Base-by-base conservation (phyloP, 2,329 filamentous ascomycete species). In the Calonectria montana region DNA sequence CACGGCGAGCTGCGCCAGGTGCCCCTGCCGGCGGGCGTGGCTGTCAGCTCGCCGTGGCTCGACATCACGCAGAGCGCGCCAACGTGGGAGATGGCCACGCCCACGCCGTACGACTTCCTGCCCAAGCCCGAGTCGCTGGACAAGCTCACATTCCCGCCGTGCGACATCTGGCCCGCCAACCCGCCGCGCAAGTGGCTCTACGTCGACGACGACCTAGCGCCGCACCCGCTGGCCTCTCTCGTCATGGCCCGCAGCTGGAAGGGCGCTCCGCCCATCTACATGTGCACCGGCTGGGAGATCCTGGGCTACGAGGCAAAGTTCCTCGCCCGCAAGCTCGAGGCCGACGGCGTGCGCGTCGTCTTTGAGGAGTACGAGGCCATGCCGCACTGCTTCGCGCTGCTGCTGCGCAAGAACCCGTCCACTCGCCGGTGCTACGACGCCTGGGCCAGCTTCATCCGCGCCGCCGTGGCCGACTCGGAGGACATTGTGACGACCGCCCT, bases 341-440 rank as follows among this genome's bases (percentile, higher is more conserved):
- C 77, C 9, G 89, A 93, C 55, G 91, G 89, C 6, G 92, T 92
- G 0, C 79, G 78, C 0, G 89, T 96, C 0, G 86, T 90, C 4
- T 93, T 91, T 77, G 90, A 94, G 80, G 90, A 94, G 82, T 97
- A 91, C 80, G 92, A 95, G 81, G 92, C 91, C 3, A 96, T 96
- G 94, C 93, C 94, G 66, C 94, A 96, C 82, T 91, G 90, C 76
- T 96, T 94, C 79, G 90, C 88, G 0, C 77, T 91, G 73, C 74
- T 94, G 1, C 82, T 94, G 67, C 82, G 86, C 2, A 82, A 83
- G 5, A 80, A 87, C 2, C 79, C 85, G 1, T 86, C 83, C 35
- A 83, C 88, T 3, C 83, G 79, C 75, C 85, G 88, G 59, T 93
- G 90, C 76, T 88, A 90, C 69, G 81, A 86, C 16, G 83, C 84